These are phyloP conservation scores for Hypomontagnella submonticulosa DNA, from an alignment of 495 filamentous ascomycete species.

Conservation along the genomic window DNA sequence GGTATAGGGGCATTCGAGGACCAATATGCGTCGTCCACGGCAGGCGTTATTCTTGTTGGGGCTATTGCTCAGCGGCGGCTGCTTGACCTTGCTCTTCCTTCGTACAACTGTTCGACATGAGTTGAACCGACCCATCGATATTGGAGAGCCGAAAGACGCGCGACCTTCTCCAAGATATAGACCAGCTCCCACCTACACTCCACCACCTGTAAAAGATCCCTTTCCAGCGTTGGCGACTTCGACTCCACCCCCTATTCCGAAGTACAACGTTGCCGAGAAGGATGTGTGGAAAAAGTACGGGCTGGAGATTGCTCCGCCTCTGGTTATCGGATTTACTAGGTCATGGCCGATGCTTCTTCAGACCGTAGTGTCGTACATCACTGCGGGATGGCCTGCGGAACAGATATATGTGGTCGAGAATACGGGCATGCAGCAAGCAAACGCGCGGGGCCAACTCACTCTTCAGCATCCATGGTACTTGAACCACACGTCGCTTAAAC, in stretches of 20 bases:
- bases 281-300: constrained; percentile 51
- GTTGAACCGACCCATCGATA: constrained; percentile 7
- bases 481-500: constrained; percentile 63
- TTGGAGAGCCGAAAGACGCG: not conserved
- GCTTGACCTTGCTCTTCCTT: constrained; percentile 13
- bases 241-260: constrained; percentile 55
- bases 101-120: constrained; percentile 1
- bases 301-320: constrained; percentile 55
- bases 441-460: constrained; percentile 61
- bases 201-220: constrained; percentile 51
- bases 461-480: constrained; percentile 72
- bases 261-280: constrained; percentile 53
- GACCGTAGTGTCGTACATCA: constrained; percentile 67
- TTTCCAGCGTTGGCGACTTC: constrained; percentile 52
- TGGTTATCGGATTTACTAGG: constrained; percentile 71
- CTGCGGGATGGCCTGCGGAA: constrained; percentile 69
- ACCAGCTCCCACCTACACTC: constrained; percentile 48
- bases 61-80: constrained; percentile 15
- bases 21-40: constrained; percentile 18
- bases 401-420: constrained; percentile 74
- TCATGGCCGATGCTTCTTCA: constrained; percentile 69
- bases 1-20: not conserved
- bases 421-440: constrained; percentile 68
- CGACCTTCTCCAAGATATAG: constrained; percentile 48
- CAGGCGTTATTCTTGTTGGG: constrained; percentile 15